Conservation (phyloP, 768 basidiomycete genomes). For the Lyophyllum shimeji region DNA sequence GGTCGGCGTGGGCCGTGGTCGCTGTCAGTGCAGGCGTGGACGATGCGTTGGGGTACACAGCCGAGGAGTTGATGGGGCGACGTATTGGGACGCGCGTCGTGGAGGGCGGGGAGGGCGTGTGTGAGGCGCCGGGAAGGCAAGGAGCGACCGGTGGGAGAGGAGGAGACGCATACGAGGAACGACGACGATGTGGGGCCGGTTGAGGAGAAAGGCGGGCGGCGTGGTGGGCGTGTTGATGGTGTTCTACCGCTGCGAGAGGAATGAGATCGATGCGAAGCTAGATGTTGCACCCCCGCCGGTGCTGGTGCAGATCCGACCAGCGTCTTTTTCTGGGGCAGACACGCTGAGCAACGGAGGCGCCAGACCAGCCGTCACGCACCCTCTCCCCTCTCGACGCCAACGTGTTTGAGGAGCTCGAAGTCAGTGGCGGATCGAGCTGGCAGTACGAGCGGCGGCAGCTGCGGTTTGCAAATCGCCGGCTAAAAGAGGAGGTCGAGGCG, state of each 20-base stretch:
- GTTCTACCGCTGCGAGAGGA: constrained; percentile 30
- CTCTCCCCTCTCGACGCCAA: constrained; percentile 31
- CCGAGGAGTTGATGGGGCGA: constrained; percentile 52
- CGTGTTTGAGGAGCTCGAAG: constrained; percentile 74
- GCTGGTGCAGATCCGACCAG: constrained; percentile 37
- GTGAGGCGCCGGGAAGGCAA: constrained; percentile 11
- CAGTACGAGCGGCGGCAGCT: constrained; percentile 91
- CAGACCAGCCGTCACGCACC: not conserved
- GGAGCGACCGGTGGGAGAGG: constrained; percentile 12
- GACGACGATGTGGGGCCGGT: constrained; percentile 28
- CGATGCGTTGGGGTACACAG: constrained; percentile 67
- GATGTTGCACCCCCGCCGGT: constrained; percentile 34
- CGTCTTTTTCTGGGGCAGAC: no score
- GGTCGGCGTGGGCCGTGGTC: constrained; percentile 45
- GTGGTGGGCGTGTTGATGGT: constrained; percentile 21
- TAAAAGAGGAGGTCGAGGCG: constrained; percentile 52
- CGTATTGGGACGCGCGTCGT: constrained; percentile 39
- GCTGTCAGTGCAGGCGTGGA: constrained; percentile 48
- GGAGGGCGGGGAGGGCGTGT: constrained; percentile 19
- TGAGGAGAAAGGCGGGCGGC: constrained; percentile 39
- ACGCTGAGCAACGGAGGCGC: not conserved
- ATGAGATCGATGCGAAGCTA: constrained; percentile 9
- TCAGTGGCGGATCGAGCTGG: constrained; percentile 75
- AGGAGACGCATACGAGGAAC: constrained; percentile 23
- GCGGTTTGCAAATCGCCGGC: constrained; percentile 63